A percentile compares a stretch with the other conserved stretches of the same genome.
phyloP scores from a whole-genome alignment of 352 stramenopile species.

The Pelagophyceae sp. region DNA sequence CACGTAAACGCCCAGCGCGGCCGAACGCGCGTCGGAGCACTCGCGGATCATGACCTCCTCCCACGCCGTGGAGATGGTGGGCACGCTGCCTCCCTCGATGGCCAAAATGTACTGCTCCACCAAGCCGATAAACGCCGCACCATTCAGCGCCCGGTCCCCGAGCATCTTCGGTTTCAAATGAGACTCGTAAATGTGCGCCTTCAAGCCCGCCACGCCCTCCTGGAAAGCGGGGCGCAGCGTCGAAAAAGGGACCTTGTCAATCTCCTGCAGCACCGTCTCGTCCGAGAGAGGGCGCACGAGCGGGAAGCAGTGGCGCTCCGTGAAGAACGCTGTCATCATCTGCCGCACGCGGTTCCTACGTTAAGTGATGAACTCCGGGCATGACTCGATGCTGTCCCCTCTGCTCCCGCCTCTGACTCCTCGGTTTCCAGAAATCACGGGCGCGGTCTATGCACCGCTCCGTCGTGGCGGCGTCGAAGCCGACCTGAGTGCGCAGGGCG shows the following conservation, averaged over 20 bases:
- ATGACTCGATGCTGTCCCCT: slow-evolving; percentile 64
- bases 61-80: slow-evolving; percentile 69
- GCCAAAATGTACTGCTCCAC: slow-evolving; percentile 65
- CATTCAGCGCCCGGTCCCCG: slow-evolving; percentile 64
- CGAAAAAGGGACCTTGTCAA: slow-evolving; percentile 57
- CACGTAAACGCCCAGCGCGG: slow-evolving; percentile 55
- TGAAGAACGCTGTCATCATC: slow-evolving; percentile 39
- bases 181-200: slow-evolving; percentile 53
- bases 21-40: slow-evolving; percentile 59
- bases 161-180: slow-evolving; percentile 66
- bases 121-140: slow-evolving; percentile 67
- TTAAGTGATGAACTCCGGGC: too few relatives aligned
- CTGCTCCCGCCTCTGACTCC: too few relatives aligned
- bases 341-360: slow-evolving; percentile 69
- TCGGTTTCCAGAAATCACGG: too few relatives aligned
- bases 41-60: slow-evolving; percentile 65
- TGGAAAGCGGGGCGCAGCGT: slow-evolving; percentile 66
- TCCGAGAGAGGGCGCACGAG: slow-evolving; percentile 62
- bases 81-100: slow-evolving; percentile 67
- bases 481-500: slow-evolving; percentile 52
- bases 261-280: slow-evolving; percentile 59
- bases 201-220: slow-evolving; percentile 53
- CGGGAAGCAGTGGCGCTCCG: slow-evolving; percentile 58
- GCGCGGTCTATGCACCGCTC: too few relatives aligned
- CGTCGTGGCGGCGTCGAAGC: slow-evolving; percentile 59